phyloP scores from a whole-genome alignment of 306 rosid species.

The Vigna angularis region DNA sequence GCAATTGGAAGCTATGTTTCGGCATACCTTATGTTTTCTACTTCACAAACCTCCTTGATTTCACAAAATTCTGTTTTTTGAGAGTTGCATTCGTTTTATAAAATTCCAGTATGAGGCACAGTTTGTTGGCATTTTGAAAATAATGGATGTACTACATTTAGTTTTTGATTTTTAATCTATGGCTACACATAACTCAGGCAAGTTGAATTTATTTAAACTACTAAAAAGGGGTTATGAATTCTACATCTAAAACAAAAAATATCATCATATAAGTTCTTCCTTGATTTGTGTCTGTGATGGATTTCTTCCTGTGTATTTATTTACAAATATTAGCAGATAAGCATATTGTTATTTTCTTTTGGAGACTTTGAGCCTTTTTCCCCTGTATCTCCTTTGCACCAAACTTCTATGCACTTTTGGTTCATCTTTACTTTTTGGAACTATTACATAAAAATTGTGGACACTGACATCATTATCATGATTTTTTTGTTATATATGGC shows the following conservation, averaged over 20 bases:
- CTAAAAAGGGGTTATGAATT: background rate
- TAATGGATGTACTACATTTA: background rate
- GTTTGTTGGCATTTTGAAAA: conserved; percentile 25
- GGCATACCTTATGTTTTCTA: conserved; percentile 1
- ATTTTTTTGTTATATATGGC: background rate
- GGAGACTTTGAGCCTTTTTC: background rate
- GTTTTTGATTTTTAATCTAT: background rate
- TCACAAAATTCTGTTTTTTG: conserved; percentile 1
- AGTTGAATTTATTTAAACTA: background rate
- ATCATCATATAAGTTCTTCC: conserved; percentile 19
- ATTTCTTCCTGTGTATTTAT: background rate
- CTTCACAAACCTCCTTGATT: background rate
- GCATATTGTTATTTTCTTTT: conserved; percentile 10
- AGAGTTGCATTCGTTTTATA: conserved; percentile 8
- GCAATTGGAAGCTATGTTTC: background rate
- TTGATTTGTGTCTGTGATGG: conserved; percentile 20
- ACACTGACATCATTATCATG: background rate
- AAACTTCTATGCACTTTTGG: conserved; percentile 15
- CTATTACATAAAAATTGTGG: conserved; percentile 14
- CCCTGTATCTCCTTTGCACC: background rate
- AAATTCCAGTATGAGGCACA: background rate
- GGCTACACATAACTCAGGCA: conserved; percentile 1
- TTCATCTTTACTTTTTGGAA: background rate
- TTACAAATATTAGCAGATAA: conserved; percentile 26
- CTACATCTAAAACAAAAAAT: conserved; percentile 5